phyloP scores from a whole-genome alignment of 306 rosid genomes.

The Boehmeria nivea region DNA sequence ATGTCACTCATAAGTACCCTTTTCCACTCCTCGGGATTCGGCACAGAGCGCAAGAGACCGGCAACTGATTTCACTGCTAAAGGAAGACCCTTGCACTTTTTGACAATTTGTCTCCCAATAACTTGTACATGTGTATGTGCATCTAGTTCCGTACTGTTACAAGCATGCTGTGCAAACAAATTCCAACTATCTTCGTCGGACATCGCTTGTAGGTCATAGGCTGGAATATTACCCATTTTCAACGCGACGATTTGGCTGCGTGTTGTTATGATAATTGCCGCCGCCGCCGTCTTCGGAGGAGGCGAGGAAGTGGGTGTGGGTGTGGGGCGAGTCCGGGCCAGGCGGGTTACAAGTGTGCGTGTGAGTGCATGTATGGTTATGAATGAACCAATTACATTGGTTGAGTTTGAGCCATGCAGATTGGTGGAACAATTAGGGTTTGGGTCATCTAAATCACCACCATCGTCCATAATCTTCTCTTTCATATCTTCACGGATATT shows the following conservation, averaged over 20 bases:
- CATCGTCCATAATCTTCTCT: slow-evolving; percentile 39
- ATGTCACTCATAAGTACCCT: slow-evolving; percentile 7
- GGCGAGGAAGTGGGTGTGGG: slow-evolving; percentile 50
- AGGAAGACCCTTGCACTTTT: slow-evolving; percentile 29
- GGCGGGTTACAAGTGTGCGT: slow-evolving; percentile 72
- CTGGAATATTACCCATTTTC: neutral
- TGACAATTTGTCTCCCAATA: slow-evolving; percentile 14
- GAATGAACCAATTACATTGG: slow-evolving; percentile 36
- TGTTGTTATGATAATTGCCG: slow-evolving; percentile 13
- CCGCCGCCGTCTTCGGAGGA: slow-evolving; percentile 45
- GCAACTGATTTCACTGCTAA: slow-evolving; percentile 29
- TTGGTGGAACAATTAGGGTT: slow-evolving; percentile 36
- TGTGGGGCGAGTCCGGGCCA: slow-evolving; percentile 48
- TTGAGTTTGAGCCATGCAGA: slow-evolving; percentile 35
- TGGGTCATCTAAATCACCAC: slow-evolving; percentile 39
- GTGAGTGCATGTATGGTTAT: slow-evolving; percentile 58
- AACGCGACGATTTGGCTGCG: slow-evolving; percentile 11
- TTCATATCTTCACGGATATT: slow-evolving; percentile 8
- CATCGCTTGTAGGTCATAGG: neutral
- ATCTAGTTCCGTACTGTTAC: neutral
- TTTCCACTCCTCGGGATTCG: slow-evolving; percentile 6
- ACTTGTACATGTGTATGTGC: neutral
- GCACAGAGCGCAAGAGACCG: slow-evolving; percentile 19
- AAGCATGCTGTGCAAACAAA: slow-evolving; percentile 11
- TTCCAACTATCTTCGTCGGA: slow-evolving; percentile 16